These are phyloP conservation scores for Scenedesmus sp. DNA, from an alignment of 163 green algal species.

Conservation along the genomic window DNA sequence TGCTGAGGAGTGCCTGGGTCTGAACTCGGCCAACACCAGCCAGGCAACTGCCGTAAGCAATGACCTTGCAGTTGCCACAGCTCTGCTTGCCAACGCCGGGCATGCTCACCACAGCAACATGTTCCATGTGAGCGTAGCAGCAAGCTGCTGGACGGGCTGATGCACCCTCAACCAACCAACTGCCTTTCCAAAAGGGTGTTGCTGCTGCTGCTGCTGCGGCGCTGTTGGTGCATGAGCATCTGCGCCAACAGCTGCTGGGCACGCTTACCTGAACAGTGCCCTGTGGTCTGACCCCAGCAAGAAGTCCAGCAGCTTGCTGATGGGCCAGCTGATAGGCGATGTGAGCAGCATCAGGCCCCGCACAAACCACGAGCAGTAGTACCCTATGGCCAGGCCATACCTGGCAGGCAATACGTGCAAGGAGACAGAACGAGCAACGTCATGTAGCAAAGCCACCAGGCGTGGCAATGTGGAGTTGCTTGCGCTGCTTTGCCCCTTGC, in stretches of 20 bases:
- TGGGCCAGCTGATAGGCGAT: constrained; percentile 78
- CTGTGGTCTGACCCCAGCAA: constrained; percentile 82
- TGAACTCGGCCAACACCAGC: too few species aligned
- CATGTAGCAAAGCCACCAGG: constrained; percentile 40
- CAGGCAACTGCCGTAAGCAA: too few species aligned
- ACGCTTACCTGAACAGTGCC: constrained; percentile 68
- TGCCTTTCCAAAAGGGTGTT: background rate
- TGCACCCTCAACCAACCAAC: background rate
- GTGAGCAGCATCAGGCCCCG: constrained; percentile 83
- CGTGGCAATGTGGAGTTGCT: background rate
- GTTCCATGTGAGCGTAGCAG: too few species aligned
- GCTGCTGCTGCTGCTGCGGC: background rate
- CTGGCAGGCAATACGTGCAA: background rate
- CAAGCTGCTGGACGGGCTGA: too few species aligned
- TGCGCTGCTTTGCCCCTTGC: background rate
- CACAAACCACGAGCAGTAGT: constrained; percentile 82
- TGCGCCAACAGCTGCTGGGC: background rate
- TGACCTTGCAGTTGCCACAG: too few species aligned
- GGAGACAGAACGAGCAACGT: background rate
- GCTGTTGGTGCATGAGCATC: background rate
- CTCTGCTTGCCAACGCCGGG: too few species aligned
- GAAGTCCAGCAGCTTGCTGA: constrained; percentile 90
- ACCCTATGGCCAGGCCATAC: constrained; percentile 89
- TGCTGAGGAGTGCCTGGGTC: too few species aligned
- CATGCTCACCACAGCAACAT: background rate